These are phyloP conservation scores for Epichloe hybrida DNA, from an alignment of 2,329 filamentous ascomycete genomes.

Conservation along the genomic window DNA sequence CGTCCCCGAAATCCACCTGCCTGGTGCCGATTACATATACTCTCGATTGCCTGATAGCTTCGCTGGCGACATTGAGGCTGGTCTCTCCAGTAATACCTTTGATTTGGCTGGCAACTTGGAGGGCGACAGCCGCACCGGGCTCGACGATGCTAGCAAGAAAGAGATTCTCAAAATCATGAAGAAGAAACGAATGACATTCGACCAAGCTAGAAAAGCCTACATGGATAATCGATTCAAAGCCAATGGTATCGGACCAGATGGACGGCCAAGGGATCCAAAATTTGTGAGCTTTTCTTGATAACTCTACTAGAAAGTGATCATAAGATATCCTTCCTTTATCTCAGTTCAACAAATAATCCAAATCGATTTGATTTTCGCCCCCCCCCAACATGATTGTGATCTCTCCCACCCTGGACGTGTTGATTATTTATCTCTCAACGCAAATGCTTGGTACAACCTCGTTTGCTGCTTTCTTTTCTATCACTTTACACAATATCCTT, in stretches of 20 bases:
- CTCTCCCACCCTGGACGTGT: background rate
- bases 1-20: slow-evolving; percentile 45
- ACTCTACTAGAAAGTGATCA: background rate
- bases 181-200: slow-evolving; percentile 66
- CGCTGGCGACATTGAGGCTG: slow-evolving; percentile 73
- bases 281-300: slow-evolving; percentile 68
- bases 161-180: slow-evolving; percentile 90
- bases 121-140: slow-evolving; percentile 64
- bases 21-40: slow-evolving; percentile 53
- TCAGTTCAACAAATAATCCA: background rate
- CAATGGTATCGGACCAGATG: slow-evolving; percentile 81
- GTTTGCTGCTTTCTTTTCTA: background rate
- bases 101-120: slow-evolving; percentile 71
- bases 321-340: background rate
- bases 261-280: slow-evolving; percentile 79
- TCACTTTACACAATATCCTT: too few relatives aligned
- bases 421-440: background rate
- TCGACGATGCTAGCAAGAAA: slow-evolving; percentile 67
- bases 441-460: background rate
- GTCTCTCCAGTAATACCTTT: slow-evolving; percentile 71
- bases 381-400: too few relatives aligned
- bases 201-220: slow-evolving; percentile 77
- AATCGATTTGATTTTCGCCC: background rate
- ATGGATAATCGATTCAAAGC: slow-evolving; percentile 77
- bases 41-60: slow-evolving; percentile 66